A percentile compares a stretch with the other conserved stretches of the same genome.
phyloP scores from a whole-genome alignment of 345 rosid genomes.

The Gossypium turneri region DNA sequence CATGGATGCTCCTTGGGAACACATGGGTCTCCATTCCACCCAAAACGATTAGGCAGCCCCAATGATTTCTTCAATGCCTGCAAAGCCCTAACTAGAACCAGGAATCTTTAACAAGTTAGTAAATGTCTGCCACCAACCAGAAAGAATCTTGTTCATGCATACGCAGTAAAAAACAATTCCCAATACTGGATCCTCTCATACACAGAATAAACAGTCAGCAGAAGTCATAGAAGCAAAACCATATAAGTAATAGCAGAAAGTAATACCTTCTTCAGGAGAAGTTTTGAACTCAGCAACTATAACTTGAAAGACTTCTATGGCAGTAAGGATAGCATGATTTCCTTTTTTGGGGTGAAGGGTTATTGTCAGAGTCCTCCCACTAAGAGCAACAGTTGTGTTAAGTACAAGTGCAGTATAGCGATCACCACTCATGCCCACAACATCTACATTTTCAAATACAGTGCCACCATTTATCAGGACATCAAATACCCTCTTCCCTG shows the following conservation, averaged over 20 bases:
- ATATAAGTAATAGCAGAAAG: background rate
- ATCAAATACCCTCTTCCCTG: conserved; percentile 76
- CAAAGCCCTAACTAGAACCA: conserved; percentile 61
- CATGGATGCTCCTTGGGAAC: conserved; percentile 99
- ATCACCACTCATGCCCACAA: conserved; percentile 61
- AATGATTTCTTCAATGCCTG: conserved; percentile 64
- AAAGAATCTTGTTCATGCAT: conserved; percentile 4
- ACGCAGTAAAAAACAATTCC: background rate
- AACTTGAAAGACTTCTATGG: conserved; percentile 88
- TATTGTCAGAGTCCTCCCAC: conserved; percentile 74
- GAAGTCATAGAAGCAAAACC: background rate
- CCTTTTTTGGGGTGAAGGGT: conserved; percentile 66
- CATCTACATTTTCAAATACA: conserved; percentile 52
- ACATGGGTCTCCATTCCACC: conserved; percentile 99
- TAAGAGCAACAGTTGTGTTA: conserved; percentile 68
- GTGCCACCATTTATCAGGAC: conserved; percentile 66
- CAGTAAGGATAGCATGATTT: conserved; percentile 63
- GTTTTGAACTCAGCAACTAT: conserved; percentile 68
- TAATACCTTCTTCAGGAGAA: conserved; percentile 68
- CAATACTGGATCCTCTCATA: background rate
- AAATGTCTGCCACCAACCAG: background rate
- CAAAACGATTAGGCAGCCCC: conserved; percentile 86
- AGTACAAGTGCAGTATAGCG: conserved; percentile 75
- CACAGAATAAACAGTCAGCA: background rate
- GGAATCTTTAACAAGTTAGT: conserved; percentile 23